These are phyloP conservation scores for carrot (Daucus carota) DNA, from an alignment of 129 eudicot species.

Conservation along the genomic window DNA sequence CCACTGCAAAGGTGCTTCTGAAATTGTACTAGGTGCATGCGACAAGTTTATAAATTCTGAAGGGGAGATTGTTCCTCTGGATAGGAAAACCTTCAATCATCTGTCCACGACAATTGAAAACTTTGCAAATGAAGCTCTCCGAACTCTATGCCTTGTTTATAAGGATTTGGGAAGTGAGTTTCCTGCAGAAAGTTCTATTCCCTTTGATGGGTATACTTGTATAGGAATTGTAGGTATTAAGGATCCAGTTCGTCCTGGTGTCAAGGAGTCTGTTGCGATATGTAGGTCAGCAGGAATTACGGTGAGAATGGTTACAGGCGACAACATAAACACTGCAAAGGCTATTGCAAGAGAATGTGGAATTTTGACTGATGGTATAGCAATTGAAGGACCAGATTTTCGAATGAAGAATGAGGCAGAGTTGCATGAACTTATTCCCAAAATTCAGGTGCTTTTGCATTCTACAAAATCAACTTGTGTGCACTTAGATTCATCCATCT, in stretches of 20 bases:
- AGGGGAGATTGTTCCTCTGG: slow-evolving; percentile 62
- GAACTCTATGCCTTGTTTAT: slow-evolving; percentile 84
- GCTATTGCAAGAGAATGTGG: slow-evolving; percentile 99
- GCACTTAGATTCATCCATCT: neutral
- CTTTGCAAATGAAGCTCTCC: slow-evolving; percentile 79
- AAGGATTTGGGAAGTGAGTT: slow-evolving; percentile 60
- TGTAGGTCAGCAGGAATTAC: slow-evolving; percentile 80
- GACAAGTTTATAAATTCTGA: slow-evolving; percentile 45
- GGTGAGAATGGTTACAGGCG: slow-evolving; percentile 95
- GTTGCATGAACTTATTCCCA: slow-evolving; percentile 66
- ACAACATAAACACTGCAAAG: slow-evolving; percentile 81
- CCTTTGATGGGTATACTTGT: slow-evolving; percentile 68
- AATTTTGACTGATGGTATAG: slow-evolving; percentile 78
- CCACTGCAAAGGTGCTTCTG: slow-evolving; percentile 91
- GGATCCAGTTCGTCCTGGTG: slow-evolving; percentile 97
- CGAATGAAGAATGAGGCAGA: slow-evolving; percentile 64
- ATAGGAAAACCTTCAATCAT: slow-evolving; percentile 33
- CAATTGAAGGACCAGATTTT: slow-evolving; percentile 91
- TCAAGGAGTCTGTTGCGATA: slow-evolving; percentile 87
- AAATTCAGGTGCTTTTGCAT: slow-evolving; percentile 56
- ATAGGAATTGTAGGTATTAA: slow-evolving; percentile 89
- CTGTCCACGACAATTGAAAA: slow-evolving; percentile 56
- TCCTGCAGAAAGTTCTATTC: slow-evolving; percentile 39
- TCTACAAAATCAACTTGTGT: slow-evolving; percentile 7
- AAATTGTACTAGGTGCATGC: slow-evolving; percentile 74